Conservation (phyloP, 2,329 filamentous ascomycete genomes). For the Fusarium piperis region DNA sequence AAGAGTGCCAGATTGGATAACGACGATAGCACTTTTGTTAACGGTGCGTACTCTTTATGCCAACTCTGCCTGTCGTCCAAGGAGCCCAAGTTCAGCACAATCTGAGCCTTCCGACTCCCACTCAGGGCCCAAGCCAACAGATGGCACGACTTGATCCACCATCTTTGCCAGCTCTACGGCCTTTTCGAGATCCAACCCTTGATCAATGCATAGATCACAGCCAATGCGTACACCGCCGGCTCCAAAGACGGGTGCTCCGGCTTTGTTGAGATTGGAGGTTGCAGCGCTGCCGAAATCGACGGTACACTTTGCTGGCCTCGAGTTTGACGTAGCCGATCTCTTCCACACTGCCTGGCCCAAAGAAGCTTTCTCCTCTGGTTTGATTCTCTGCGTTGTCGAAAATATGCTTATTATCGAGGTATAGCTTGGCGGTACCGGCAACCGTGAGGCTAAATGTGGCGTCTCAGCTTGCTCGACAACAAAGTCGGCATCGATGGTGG, state of each 20-base stretch:
- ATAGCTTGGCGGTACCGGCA: slow-evolving; percentile 71
- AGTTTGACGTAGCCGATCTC: slow-evolving; percentile 67
- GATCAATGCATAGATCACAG: slow-evolving; percentile 65
- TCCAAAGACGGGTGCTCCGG: slow-evolving; percentile 60
- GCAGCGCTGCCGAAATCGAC: slow-evolving; percentile 67
- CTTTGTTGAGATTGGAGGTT: slow-evolving; percentile 62
- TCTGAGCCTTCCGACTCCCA: slow-evolving; percentile 86
- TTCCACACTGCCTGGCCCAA: slow-evolving; percentile 72
- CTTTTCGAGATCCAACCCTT: slow-evolving; percentile 68
- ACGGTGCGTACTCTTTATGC: slow-evolving; percentile 71
- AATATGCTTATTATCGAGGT: slow-evolving; percentile 68
- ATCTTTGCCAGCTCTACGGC: slow-evolving; percentile 74
- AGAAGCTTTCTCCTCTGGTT: slow-evolving; percentile 69
- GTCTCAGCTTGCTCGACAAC: slow-evolving; percentile 66
- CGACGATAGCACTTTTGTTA: slow-evolving; percentile 76
- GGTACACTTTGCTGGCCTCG: slow-evolving; percentile 65
- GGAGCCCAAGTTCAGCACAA: slow-evolving; percentile 80
- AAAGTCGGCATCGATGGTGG: slow-evolving; percentile 68
- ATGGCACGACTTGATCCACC: slow-evolving; percentile 80
- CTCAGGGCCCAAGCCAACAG: slow-evolving; percentile 80
- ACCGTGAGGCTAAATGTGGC: slow-evolving; percentile 73
- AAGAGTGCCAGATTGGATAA: slow-evolving; percentile 82
- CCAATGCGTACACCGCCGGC: slow-evolving; percentile 71
- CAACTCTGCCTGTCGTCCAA: slow-evolving; percentile 75
- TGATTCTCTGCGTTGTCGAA: slow-evolving; percentile 75